These are phyloP conservation scores for Xerocomus nothofagi DNA, from an alignment of 1,284 basidiomycete species.

Conservation along the genomic window DNA sequence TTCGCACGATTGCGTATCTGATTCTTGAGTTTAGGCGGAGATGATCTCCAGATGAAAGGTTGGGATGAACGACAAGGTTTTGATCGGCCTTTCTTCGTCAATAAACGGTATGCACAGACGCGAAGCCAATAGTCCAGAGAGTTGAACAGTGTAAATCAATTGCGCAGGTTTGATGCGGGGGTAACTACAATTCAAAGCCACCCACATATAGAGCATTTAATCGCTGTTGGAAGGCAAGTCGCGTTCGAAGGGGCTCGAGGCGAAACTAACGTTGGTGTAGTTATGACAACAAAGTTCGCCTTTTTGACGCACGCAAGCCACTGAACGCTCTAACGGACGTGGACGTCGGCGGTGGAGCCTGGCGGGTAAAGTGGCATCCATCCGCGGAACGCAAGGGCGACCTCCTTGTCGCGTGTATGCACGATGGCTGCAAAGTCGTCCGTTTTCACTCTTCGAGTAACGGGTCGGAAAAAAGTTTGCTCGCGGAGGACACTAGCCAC, in stretches of 20 bases:
- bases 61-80: slow-evolving; percentile 87
- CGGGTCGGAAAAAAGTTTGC: slow-evolving; percentile 1
- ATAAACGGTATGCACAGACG: slow-evolving; percentile 60
- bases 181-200: slow-evolving; percentile 90
- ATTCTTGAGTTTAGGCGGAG: slow-evolving; percentile 68
- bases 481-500: slow-evolving; percentile 26
- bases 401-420: slow-evolving; percentile 93
- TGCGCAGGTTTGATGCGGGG: slow-evolving; percentile 76
- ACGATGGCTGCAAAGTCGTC: slow-evolving; percentile 91
- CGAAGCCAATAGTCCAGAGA: background rate
- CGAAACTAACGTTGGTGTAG: slow-evolving; percentile 40
- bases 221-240: slow-evolving; percentile 87
- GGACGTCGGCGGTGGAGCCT: slow-evolving; percentile 88
- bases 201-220: slow-evolving; percentile 74
- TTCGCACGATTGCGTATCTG: background rate
- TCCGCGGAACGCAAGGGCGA: slow-evolving; percentile 56
- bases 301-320: slow-evolving; percentile 84
- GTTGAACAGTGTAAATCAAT: slow-evolving; percentile 6
- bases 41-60: slow-evolving; percentile 86
- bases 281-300: slow-evolving; percentile 80
- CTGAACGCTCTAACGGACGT: slow-evolving; percentile 56
- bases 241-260: background rate
- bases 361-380: slow-evolving; percentile 97
- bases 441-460: slow-evolving; percentile 23
- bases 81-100: slow-evolving; percentile 62